Evolutionary conservation across 345 rosid genomes (phyloP).

Genomic region (Acer saccharum): DNA sequence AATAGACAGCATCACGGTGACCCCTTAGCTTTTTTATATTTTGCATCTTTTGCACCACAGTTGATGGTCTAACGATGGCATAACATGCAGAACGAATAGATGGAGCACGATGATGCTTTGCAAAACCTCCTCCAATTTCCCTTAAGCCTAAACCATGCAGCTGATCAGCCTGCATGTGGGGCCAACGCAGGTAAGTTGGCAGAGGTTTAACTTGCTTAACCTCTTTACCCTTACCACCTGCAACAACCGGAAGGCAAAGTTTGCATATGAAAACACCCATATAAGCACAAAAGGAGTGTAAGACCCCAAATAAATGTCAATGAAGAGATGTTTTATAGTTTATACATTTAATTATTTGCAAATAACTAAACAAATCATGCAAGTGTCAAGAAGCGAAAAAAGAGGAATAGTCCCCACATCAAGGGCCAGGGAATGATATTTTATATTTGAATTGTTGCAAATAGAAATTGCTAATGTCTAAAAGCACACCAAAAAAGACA

Average conservation of each 20-base stretch:
- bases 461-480: background rate
- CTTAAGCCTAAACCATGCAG: slow-evolving; percentile 90
- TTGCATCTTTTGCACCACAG: slow-evolving; percentile 94
- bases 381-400: background rate
- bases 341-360: background rate
- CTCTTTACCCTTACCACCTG: slow-evolving; percentile 47
- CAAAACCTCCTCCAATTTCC: slow-evolving; percentile 98
- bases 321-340: background rate
- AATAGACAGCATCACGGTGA: slow-evolving; percentile 97
- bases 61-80: slow-evolving; percentile 91
- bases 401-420: background rate
- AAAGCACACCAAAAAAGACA: background rate
- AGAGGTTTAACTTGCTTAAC: slow-evolving; percentile 48
- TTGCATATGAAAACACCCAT: slow-evolving; percentile 10
- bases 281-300: background rate
- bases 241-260: slow-evolving; percentile 30
- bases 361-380: background rate
- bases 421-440: slow-evolving; percentile 1
- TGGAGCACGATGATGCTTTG: slow-evolving; percentile 96
- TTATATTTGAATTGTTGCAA: background rate
- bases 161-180: slow-evolving; percentile 94
- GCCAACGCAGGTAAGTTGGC: slow-evolving; percentile 85
- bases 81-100: slow-evolving; percentile 85
- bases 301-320: background rate
- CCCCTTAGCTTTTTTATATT: slow-evolving; percentile 87